phyloP scores from a whole-genome alignment of 441 rosid species.

The Erysimum cheiri region DNA sequence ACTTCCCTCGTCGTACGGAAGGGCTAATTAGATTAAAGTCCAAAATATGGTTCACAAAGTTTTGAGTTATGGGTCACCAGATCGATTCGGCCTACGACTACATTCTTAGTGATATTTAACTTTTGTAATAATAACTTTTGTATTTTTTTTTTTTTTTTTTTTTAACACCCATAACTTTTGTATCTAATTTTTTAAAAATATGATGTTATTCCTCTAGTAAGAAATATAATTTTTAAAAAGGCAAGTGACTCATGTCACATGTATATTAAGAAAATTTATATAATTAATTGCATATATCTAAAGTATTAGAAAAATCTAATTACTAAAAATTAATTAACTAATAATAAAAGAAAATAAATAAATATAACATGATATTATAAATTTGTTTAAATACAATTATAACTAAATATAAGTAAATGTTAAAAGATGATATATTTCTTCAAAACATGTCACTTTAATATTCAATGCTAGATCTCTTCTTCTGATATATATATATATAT shows the following conservation, averaged over 20 bases:
- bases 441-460: too few relatives aligned
- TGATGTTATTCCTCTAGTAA: not conserved
- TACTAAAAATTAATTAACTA: not conserved
- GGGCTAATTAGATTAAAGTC: too few relatives aligned
- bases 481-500: too few relatives aligned
- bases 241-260: not conserved
- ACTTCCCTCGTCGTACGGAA: too few relatives aligned
- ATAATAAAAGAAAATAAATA: too few relatives aligned
- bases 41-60: not conserved
- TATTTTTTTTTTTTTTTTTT: too few relatives aligned
- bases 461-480: too few relatives aligned
- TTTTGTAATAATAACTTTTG: too few relatives aligned
- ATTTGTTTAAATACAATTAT: not conserved
- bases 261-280: not conserved
- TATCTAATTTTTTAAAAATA: not conserved
- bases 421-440: too few relatives aligned
- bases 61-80: not conserved
- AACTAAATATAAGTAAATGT: too few relatives aligned
- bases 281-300: not conserved
- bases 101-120: not conserved
- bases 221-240: not conserved
- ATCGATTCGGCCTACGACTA: too few relatives aligned
- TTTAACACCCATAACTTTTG: not conserved
- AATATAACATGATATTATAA: not conserved
- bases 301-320: not conserved